Evolutionary conservation across 169 alveolate genomes (phyloP), one percentile per base, ranked within the genome.

Genomic region (Pseudocohnilembus persalinus): DNA sequence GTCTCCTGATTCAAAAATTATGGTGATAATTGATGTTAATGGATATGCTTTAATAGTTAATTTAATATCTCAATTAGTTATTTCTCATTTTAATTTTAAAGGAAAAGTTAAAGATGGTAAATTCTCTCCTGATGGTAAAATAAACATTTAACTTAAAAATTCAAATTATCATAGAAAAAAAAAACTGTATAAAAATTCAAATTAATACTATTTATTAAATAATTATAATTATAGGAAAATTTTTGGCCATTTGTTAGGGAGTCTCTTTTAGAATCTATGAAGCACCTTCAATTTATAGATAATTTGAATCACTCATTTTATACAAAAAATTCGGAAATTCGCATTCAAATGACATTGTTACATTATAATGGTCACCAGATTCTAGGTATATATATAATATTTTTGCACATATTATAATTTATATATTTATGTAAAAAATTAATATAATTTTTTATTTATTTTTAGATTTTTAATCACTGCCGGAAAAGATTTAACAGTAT

Each of bases 391-490:
- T 11, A 49, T 49, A 11, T 11, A 49, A 4, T 11, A 49, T 49
- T 49, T 49, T 11, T 49, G 20, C 20, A 49, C 4, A 49, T 49
- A 11, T 49, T 49, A 11, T 49, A 11, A 11, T 49, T 49, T 49
- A 11, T 49, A 11, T 49, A 11, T 49, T 49, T 49, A 49, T 49
- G 4, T 11, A 49, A 49, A 49, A 49, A 49, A 11, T 49, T 49
- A 49, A 11, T 49, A 11, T 11, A 49, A 49, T 20, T 49, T 11
- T 11, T 11, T 49, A 11, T 11, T 11, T 11, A 49, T 11, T 11
- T 89, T 92, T 34, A 84, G 96, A 83, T 95, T 95, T 77, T 87
- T 94, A 75, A 68, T 96, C 73, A 91, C 97, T n/a, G 87, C 96
- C 77, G 84, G 96, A 74, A 89, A 91, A 82, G 98, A 96, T 81